Evolutionary conservation across 2,329 filamentous ascomycete genomes (phyloP), one percentile per base, ranked within the genome.

Genomic region (Mycogone perniciosa): DNA sequence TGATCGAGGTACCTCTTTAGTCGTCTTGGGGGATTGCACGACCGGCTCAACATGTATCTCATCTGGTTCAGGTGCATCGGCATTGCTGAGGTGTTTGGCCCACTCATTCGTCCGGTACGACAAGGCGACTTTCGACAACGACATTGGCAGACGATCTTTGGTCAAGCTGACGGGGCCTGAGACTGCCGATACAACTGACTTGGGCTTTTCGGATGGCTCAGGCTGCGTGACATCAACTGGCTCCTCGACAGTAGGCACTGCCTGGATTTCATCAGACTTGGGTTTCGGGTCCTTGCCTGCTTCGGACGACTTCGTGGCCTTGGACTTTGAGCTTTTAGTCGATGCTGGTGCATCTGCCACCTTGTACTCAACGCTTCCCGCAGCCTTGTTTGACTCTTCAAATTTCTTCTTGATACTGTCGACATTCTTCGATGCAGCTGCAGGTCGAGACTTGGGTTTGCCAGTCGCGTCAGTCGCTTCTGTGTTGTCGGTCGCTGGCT

Each of bases 61-160:
- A 6, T 89, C 84, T 1, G 78, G 67, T 44, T 83, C 79, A 1
- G 89, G 89, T 5, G 73, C 71, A 11, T 96, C 91, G 6, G 92
- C 90, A 39, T 79, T 73, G 56, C 84, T 82, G 8, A 96, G 75
- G 65, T 96, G 89, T 66, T 96, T 96, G 0, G 90, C 89, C 92
- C 92, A 97, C 69, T 97, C 92, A 57, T 95, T 95, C 2, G 90
- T 96, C 51, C 92, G 82, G 63, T 93, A 95, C 0, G 86, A 88
- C 64, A 89, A 74, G 2, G 90, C 86, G 7, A 95, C 80, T 54
- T 81, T 85, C 1, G 90, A 93, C 33, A 90, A 68, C 9, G 82
- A 81, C n/a, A 76, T 72, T 0, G 88, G 88, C 7, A 95, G 76
- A 8, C 76, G 76, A 4, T 82, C 81, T 55, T 76, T 77, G 5